Base-by-base conservation (phyloP, 495 filamentous ascomycete genomes). In the Talaromyces adpressus region DNA sequence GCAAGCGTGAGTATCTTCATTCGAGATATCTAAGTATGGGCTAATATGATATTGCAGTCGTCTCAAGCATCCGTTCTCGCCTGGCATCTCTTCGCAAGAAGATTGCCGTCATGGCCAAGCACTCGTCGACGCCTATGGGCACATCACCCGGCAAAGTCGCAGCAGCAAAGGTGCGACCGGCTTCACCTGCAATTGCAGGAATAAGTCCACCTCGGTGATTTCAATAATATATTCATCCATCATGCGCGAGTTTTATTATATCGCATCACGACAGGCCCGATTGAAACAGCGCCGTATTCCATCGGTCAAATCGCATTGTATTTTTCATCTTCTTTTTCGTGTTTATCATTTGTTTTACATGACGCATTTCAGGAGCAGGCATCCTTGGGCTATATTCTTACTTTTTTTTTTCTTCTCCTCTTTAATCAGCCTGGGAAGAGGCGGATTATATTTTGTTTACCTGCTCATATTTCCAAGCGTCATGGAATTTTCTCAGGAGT, bases 41-140 rank as follows among this genome's bases (percentile, higher is more conserved):
- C 59, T 32, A 14, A 23, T 60, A 47, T 65, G 53, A 74, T 80
- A 68, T 22, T 34, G 41, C 56, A 88, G 85, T 87, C 59, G 79
- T 87, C n/a, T 75, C 80, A 23, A 84, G 82, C 67, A 85, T 88
- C 70, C 84, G 84, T 57, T 72, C 72, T 29, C 85, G 85, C 45
- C 72, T 87, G 41, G 68, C 75, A 16, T 71, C 79, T 56, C 75
- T 88, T 47, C 78, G 81, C 62, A 85, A 83, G 73, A 88, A 87
- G 68, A 79, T 85, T 62, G 76, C 79, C 18, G 64, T 82, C 1
- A 74, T 87, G 23, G 73, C 82, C 2, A 83, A 84, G 63, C 82
- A 82, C 29, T 66, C 74, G 20, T 79, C 80, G 30, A 72, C 72
- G n/a, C 75, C 79, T 14, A 70, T 77, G 11, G 62, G 62, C 53